Conservation (phyloP, 2,329 filamentous ascomycete species). For the Triangularia setosa region DNA sequence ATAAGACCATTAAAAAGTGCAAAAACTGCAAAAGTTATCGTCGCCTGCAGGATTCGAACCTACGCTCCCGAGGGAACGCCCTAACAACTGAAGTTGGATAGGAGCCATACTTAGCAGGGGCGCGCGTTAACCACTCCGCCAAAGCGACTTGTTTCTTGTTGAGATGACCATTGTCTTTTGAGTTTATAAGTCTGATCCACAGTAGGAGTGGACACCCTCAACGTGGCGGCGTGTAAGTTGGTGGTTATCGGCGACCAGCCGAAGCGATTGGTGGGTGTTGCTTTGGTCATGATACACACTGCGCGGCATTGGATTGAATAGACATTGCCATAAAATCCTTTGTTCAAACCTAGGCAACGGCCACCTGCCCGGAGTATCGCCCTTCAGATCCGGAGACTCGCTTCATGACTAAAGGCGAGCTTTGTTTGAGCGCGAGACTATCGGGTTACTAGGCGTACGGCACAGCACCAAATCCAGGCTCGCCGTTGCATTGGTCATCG, state of each 20-base stretch:
- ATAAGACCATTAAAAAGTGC: not conserved
- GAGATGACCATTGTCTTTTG: not conserved
- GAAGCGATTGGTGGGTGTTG: not conserved
- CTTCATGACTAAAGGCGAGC: not conserved
- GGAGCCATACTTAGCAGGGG: slow-evolving; percentile 18
- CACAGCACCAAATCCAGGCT: not conserved
- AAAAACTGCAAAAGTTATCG: not conserved
- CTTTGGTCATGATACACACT: not conserved
- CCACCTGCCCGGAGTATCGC: not conserved
- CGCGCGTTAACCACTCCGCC: slow-evolving; percentile 23
- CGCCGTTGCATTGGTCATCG: not conserved
- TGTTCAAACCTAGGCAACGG: not conserved
- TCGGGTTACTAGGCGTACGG: not conserved
- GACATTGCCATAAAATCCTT: not conserved
- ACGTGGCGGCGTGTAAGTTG: not conserved
- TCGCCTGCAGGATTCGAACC: slow-evolving; percentile 24
- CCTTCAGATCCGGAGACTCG: not conserved
- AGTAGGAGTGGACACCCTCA: not conserved
- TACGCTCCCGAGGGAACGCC: slow-evolving; percentile 22
- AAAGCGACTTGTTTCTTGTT: slow-evolving; percentile 14
- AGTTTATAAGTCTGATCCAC: not conserved
- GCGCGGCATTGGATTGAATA: not conserved
- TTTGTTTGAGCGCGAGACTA: not conserved
- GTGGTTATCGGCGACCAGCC: not conserved
- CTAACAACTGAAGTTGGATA: slow-evolving; percentile 1